Evolutionary conservation across 192 early-diverging fungal genomes (phyloP), one percentile per base, ranked within the genome.

Genomic region (Thoreauomyces humboldtii): DNA sequence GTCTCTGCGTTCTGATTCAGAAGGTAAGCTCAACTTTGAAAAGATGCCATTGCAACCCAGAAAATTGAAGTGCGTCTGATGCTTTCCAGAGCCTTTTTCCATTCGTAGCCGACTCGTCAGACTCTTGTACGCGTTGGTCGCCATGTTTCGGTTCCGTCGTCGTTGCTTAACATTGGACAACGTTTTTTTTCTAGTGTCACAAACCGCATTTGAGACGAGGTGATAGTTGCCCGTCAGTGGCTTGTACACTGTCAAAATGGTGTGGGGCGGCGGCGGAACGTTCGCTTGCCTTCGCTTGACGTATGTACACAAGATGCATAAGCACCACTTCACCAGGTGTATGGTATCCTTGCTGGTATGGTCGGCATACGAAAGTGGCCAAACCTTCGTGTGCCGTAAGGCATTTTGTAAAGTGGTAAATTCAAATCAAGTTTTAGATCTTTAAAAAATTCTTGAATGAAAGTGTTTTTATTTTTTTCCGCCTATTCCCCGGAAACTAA

Each of bases 21-120:
- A 37, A 15, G 55, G 34, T 25, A 57, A 32, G 33, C 55, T 37
- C 35, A 37, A 37, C 55, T 37, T 57, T 2, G 55, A 2, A 57
- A 24, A 37, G 17, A 57, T 34, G 9, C 35, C 32, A 12, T 7
- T 52, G 50, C 21, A 9, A 15, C 55, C 55, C 19, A 19, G 32
- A n/a, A 57, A 37, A 36, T 57, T 57, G 19, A 37, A 57, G 55
- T 57, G 55, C 55, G 55, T 57, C 55, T 57, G 55, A 57, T 52
- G 50, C 28, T n/a, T 31, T 7, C 9, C 19, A 19, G 35, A 57
- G 17, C 55, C n/a, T 37, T 15, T 34, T 34, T 2, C 35, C 32
- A 37, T 57, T 32, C 55, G 55, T 25, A 57, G 15, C 15, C 38
- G 29, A 22, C 15, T 57, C 7, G 27, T 37, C 35, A 27, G 9